Evolutionary conservation across 345 rosid genomes (phyloP).

Genomic region (Zanthoxylum bungeanum): DNA sequence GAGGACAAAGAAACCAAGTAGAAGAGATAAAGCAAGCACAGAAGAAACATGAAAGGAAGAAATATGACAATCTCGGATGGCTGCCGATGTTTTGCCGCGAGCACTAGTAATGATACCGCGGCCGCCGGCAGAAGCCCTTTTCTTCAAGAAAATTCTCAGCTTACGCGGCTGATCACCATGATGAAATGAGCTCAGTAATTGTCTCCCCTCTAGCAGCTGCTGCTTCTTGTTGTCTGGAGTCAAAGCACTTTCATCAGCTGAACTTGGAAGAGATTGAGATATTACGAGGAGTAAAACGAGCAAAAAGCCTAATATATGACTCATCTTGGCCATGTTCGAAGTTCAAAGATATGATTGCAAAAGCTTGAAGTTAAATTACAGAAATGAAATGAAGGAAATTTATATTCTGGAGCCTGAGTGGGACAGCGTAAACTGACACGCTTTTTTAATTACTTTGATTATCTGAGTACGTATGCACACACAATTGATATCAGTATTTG

Average conservation of each 20-base stretch:
- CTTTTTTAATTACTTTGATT: neutral
- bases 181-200: neutral
- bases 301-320: neutral
- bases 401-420: too few relatives aligned
- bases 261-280: constrained; percentile 12
- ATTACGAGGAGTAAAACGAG: constrained; percentile 11
- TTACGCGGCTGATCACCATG: neutral
- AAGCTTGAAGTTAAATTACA: neutral
- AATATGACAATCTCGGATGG: neutral
- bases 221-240: neutral
- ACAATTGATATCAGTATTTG: too few relatives aligned
- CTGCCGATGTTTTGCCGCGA: constrained; percentile 12
- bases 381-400: neutral
- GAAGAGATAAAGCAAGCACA: constrained; percentile 9
- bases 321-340: constrained; percentile 9
- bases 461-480: neutral
- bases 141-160: constrained; percentile 12
- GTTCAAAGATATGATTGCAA: neutral
- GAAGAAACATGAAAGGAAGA: constrained; percentile 11
- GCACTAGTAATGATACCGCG: neutral
- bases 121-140: neutral
- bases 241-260: neutral
- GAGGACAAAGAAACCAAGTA: constrained; percentile 10
- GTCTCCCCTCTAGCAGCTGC: neutral
- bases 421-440: neutral